These are phyloP conservation scores for Aspergillus fumigatiaffinis DNA, from an alignment of 2,329 filamentous ascomycete genomes.

Conservation along the genomic window DNA sequence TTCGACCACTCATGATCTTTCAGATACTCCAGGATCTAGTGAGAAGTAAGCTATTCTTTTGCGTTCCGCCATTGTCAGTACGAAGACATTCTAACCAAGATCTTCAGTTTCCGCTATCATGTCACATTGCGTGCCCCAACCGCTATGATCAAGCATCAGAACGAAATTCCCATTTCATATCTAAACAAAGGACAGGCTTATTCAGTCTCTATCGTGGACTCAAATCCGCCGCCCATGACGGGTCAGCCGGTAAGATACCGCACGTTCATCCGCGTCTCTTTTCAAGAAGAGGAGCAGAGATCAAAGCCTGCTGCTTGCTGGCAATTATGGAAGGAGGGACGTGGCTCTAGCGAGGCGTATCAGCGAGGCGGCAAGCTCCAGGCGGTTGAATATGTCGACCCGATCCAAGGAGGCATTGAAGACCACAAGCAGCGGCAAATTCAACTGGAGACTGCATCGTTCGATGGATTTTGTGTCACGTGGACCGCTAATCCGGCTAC, in stretches of 20 bases:
- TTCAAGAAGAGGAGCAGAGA: constrained; percentile 92
- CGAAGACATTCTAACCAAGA: constrained; percentile 12
- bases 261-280: constrained; percentile 91
- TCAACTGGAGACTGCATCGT: constrained; percentile 72
- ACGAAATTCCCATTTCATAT: constrained; percentile 96
- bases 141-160: constrained; percentile 80
- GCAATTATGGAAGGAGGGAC: constrained; percentile 93
- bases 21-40: constrained; percentile 28
- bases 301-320: constrained; percentile 78
- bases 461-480: constrained; percentile 87
- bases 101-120: constrained; percentile 73
- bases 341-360: constrained; percentile 92
- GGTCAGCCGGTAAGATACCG: constrained; percentile 68
- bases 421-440: constrained; percentile 59
- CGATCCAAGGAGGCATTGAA: constrained; percentile 52
- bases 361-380: constrained; percentile 88
- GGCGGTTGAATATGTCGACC: constrained; percentile 88
- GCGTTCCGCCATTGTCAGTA: not conserved
- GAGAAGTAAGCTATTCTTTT: constrained; percentile 50
- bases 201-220: constrained; percentile 78
- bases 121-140: constrained; percentile 89
- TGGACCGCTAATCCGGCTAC: constrained; percentile 71
- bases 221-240: constrained; percentile 57
- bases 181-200: constrained; percentile 97
- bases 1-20: constrained; percentile 26